Evolutionary conservation across 2,329 filamentous ascomycete genomes (phyloP), one percentile per base, ranked within the genome.

Genomic region (Lasiodiplodia hormozganensis): DNA sequence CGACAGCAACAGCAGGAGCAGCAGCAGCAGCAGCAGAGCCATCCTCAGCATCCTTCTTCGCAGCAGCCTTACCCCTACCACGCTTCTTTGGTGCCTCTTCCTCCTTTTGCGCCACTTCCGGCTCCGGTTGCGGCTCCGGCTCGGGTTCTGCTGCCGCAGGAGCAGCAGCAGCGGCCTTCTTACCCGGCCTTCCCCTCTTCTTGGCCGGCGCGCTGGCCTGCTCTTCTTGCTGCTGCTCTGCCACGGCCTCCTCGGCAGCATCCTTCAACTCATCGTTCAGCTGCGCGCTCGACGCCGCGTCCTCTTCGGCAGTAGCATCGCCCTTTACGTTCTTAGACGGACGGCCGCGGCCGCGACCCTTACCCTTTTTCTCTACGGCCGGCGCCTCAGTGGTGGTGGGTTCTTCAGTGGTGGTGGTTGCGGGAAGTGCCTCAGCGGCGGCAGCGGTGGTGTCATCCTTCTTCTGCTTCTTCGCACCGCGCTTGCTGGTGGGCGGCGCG

Each of bases 241-340:
- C n/a, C 4, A 52, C 60, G 2, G 60, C 60, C 18, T 64, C 43
- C 2, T 23, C 43, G 1, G 43, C 47, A 3, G 62, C 49, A 4
- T 65, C n/a, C 62, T 58, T 54, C 23, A 67, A 23, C 52, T 67
- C 66, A 16, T 68, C 47, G 14, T 25, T 68, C 56, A 62, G 18
- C 31, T 64, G 60, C 18, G 47, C 60, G 47, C 43, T 31, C 4
- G 52, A 52, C 14, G 38, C 21, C 18, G 12, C 58, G n/a, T 60
- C 47, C 8, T 62, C 56, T 21, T 62, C 49, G 10, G 47, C 58
- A 14, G 21, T 51, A 25, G 47, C 53, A 43, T 36, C 53, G 6
- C 4, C 36, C 16, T 67, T 47, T 6, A 21, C n/a, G 4, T 66
- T 28, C 47, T 62, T 67, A 18, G 62, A 31, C 36, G 52, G 49